Conservation (phyloP, 2,329 filamentous ascomycete genomes). For the Colletotrichum sojae region DNA sequence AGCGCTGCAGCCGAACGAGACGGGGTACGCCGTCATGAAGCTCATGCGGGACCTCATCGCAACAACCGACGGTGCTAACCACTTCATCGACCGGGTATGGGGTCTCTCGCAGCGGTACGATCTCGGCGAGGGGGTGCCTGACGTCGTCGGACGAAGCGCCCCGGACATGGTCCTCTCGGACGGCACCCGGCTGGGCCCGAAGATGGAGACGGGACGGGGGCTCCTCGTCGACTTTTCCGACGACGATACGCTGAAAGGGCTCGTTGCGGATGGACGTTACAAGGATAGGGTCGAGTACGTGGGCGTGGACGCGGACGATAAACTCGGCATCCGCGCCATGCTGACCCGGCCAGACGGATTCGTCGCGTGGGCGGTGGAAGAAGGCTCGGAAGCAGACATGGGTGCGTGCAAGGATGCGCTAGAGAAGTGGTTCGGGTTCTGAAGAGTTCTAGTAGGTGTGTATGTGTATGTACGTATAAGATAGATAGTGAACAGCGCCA, state of each 20-base stretch:
- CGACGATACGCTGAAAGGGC: slow-evolving; percentile 35
- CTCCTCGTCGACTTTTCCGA: slow-evolving; percentile 48
- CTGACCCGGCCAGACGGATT: slow-evolving; percentile 51
- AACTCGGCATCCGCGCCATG: slow-evolving; percentile 45
- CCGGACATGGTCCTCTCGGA: slow-evolving; percentile 52
- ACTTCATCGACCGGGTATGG: slow-evolving; percentile 51
- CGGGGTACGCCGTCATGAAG: slow-evolving; percentile 42
- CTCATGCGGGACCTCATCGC: slow-evolving; percentile 47
- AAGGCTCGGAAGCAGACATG: slow-evolving; percentile 41
- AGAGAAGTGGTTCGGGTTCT: slow-evolving; percentile 11
- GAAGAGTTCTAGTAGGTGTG: not conserved
- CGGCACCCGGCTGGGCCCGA: slow-evolving; percentile 48
- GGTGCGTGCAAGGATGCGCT: slow-evolving; percentile 32
- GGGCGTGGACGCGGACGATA: slow-evolving; percentile 41
- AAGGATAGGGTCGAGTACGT: slow-evolving; percentile 44
- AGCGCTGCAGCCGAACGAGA: slow-evolving; percentile 42
- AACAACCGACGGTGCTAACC: slow-evolving; percentile 49
- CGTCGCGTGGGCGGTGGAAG: slow-evolving; percentile 49
- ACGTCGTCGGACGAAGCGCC: slow-evolving; percentile 52
- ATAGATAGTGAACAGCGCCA: not conserved
- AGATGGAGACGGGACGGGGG: slow-evolving; percentile 47
- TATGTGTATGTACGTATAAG: not conserved
- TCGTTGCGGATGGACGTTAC: slow-evolving; percentile 26
- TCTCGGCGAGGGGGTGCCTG: slow-evolving; percentile 45
- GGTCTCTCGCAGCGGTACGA: slow-evolving; percentile 52